Evolutionary conservation across 2,329 filamentous ascomycete genomes (phyloP), one percentile per base, ranked within the genome.

Genomic region (Aureobasidium namibiae): DNA sequence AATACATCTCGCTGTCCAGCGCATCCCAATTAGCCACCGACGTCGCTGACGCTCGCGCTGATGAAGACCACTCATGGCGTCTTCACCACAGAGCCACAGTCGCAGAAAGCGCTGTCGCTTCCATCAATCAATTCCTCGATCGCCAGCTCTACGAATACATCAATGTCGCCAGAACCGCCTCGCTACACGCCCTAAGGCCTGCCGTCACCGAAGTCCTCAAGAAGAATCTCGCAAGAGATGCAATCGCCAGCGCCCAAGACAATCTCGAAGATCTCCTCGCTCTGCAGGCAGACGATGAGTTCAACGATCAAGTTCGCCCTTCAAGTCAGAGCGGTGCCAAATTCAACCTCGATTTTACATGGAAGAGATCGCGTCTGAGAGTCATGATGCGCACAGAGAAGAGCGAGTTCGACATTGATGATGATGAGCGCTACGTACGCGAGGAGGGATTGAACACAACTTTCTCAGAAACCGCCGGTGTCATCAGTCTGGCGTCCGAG

Each of bases 331-430:
- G 69, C 39, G 63, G 64, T 9, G 64, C 75, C 11, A 84, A 87
- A 65, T 97, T 92, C 84, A 91, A 97, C 70, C 77, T 95, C n/a
- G 89, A 96, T 69, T 80, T 92, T 59, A 87, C 92, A 18, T 99
- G 94, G 92, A 96, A 95, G 76, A 83, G 94, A 65, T 94, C 92
- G 0, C 85, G 94, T 58, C 76, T 99, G 67, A 85, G 94, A 62
- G 96, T 94, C 72, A 99, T 99, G 94, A 92, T 99, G 23, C 97
- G 97, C 72, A 97, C 92, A 9, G 92, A 94, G 9, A 78, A 99
- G 7, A 94, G 94, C 45, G 92, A 99, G 69, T 86, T 99, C 81
- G 95, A 99, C 72, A 94, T 99, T 74, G 92, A 97, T 65, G 94
- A 99, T 65, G 94, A 97, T 72, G 92, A 96, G 69, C 84, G 86